Base-by-base conservation (phyloP, 2,329 filamentous ascomycete genomes). In the Apiospora aurea region DNA sequence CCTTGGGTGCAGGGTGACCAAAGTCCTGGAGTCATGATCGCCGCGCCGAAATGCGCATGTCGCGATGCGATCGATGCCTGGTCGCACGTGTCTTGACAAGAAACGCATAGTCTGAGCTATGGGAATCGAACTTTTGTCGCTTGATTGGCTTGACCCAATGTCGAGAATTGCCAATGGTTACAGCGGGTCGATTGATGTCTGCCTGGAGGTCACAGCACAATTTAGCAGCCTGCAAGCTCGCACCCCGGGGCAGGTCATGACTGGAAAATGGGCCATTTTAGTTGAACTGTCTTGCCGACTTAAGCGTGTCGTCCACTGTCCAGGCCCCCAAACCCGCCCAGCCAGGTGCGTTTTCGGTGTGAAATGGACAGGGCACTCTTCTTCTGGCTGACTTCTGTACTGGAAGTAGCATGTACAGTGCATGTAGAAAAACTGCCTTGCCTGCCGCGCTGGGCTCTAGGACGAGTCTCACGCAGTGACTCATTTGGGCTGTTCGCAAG, bases 381-480 rank as follows among this genome's bases (percentile, higher is more conserved):
- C 29, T 34, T 6, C 34, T 61, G 53, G 53, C 53, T 61, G 29
- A 61, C 29, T 38, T 21, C 16, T 38, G 21, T 24, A 64, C 18
- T 41, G 49, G 18, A 29, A 29, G 26, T 29, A 29, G 26, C 26
- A 51, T 13, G 14, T 46, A 46, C 14, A 11, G 10, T 11, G 41
- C 10, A 14, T 43, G 21, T 41, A 64, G 8, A 41, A 10, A 64
- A 11, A 41, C n/a, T 64, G 57, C 57, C 57, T 64, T n/a, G 34
- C 51, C 57, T n/a, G 21, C 51, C 57, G 6, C 4, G 57, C 57
- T 41, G 57, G 34, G 34, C 57, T 41, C 41, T 13, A 41, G 4
- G 13, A 64, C 18, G 57, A 64, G 57, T 41, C n/a, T 41, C 57
- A 38, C 57, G 29, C 14, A 21, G 57, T 64, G 57, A 64, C 34